Base-by-base conservation (phyloP, 164 flowering plant genomes). In the Umbilicus rupestris region DNA sequence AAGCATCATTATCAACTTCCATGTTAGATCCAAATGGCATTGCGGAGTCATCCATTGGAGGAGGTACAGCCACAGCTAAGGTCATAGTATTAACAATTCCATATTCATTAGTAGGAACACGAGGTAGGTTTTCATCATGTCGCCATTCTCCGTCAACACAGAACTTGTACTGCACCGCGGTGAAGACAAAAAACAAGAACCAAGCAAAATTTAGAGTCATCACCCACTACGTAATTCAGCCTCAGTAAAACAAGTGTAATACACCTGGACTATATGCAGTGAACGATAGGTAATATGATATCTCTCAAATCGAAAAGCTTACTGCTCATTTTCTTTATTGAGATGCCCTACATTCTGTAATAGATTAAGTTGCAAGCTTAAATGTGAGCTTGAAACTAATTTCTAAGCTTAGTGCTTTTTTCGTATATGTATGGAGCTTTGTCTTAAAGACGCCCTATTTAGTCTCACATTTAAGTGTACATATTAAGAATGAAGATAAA, bases 111-210 rank as follows among this genome's bases (percentile, higher is more conserved):
- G 67, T 78, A 75, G 67, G 78, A 10, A 75, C 78, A 73, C 22
- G 76, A 49, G 87, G 90, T 24, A 79, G 92, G 64, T 59, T 77
- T 69, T 87, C 87, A 76, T 93, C 98, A 75, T 93, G 89, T 37
- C 85, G 78, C 97, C 95, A 92, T 75, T 89, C 91, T 70, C 98
- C 98, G 72, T 92, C 98, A 71, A 92, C 95, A 72, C 76, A 78
- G 72, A 88, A 92, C 75, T 92, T 92, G 77, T 79, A 92, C 98
- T 92, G 86, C 83, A 76, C 58, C 37, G 62, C 16, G 37, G 73
- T 52, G 35, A 10, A 64, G 65, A 41, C 68, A 62, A 55, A 28
- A 42, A 60, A 28, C 29, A 28, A 39, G 62, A 37, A 60, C 42
- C 50, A 44, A 59, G 12, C 31, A 3, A 52, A 24, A 24, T 24